These are phyloP conservation scores for Typha latifolia DNA, from an alignment of 176 grass and related monocot genomes.

Conservation along the genomic window DNA sequence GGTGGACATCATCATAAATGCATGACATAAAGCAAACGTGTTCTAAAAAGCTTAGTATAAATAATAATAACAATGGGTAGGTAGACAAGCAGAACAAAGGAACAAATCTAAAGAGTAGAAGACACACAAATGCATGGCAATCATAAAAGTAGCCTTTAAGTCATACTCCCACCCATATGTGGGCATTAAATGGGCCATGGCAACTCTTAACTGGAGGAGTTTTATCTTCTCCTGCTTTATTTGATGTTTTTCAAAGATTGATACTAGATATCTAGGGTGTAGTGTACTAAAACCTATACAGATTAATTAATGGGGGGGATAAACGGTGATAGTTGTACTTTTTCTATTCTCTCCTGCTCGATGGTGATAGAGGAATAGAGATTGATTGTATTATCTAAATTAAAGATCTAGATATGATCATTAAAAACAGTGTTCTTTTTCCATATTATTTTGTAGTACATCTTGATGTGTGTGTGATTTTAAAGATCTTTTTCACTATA, in stretches of 20 bases:
- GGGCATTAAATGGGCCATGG: conserved; percentile 16
- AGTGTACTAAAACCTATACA: too few species aligned
- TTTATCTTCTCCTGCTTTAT: conserved; percentile 2
- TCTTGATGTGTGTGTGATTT: too few species aligned
- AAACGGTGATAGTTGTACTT: conserved; percentile 16
- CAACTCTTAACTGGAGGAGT: not conserved
- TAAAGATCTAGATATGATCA: not conserved
- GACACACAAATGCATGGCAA: conserved; percentile 22
- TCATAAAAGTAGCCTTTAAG: conserved; percentile 53
- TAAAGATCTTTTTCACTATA: too few species aligned
- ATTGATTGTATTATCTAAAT: not conserved
- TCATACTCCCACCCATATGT: conserved; percentile 29
- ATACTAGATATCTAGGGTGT: conserved; percentile 13
- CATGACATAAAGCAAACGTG: not conserved
- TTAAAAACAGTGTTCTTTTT: too few species aligned
- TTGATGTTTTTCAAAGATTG: conserved; percentile 55
- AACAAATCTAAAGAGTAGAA: too few species aligned
- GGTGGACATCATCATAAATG: conserved; percentile 46
- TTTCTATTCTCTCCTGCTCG: not conserved
- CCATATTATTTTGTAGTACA: too few species aligned
- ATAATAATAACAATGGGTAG: too few species aligned
- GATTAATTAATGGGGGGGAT: not conserved
- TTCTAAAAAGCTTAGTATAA: too few species aligned
- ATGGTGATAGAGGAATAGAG: not conserved
- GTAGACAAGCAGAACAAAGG: too few species aligned